Percentiles rank a stretch among this genome's conserved stretches.
Evolutionary conservation across 176 grass and related monocot genomes (phyloP).

Genomic region (Carex scoparia): DNA sequence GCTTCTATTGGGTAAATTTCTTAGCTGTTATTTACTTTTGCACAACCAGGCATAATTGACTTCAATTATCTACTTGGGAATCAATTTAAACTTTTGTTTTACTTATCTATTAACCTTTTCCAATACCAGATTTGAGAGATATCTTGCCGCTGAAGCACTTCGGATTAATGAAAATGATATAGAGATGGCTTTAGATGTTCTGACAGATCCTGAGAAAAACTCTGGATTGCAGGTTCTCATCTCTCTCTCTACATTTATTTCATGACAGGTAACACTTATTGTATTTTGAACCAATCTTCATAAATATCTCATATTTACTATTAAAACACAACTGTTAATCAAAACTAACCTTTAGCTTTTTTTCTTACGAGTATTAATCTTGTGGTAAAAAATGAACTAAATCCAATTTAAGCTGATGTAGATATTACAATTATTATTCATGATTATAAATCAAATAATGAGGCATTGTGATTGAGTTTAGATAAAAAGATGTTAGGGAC

Average conservation of each 20-base stretch:
- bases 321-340: neutral
- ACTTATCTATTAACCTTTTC: neutral
- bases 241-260: neutral
- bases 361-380: neutral
- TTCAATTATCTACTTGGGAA: neutral
- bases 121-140: slow-evolving; percentile 60
- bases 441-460: neutral
- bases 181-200: slow-evolving; percentile 72
- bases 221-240: slow-evolving; percentile 58
- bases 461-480: neutral
- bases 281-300: neutral
- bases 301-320: neutral
- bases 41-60: neutral
- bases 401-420: neutral
- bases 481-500: neutral
- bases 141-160: slow-evolving; percentile 79
- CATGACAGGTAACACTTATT: neutral
- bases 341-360: neutral
- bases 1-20: slow-evolving; percentile 68
- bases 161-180: slow-evolving; percentile 80
- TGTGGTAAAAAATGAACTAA: neutral
- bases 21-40: neutral
- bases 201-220: slow-evolving; percentile 91
- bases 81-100: neutral
- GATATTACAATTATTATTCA: neutral